Evolutionary conservation across 164 flowering plant genomes (phyloP).

Genomic region (Sedum album): DNA sequence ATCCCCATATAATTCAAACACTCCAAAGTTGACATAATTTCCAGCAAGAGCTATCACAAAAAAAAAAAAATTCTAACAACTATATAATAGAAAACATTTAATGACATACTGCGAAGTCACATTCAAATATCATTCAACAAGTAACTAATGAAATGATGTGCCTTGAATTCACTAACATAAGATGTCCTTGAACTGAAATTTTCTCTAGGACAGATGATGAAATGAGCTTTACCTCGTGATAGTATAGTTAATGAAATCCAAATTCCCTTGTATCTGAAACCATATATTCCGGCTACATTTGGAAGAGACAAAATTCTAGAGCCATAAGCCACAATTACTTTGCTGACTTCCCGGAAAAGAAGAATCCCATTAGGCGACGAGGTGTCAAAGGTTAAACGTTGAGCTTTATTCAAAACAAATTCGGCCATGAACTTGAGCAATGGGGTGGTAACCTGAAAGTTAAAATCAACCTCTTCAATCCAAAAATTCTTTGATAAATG

Average conservation of each 20-base stretch:
- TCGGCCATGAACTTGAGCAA: conserved; percentile 92
- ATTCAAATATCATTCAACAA: background rate
- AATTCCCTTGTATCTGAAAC: conserved; percentile 91
- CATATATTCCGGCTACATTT: conserved; percentile 69
- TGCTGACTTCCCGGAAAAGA: conserved; percentile 98
- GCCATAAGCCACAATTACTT: conserved; percentile 86
- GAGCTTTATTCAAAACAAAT: conserved; percentile 89
- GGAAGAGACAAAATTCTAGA: conserved; percentile 78
- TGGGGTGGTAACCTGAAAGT: conserved; percentile 93
- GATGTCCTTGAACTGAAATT: background rate
- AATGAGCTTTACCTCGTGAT: conserved; percentile 58
- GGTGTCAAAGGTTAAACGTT: conserved; percentile 89
- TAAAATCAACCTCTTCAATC: background rate
- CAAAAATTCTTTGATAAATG: background rate
- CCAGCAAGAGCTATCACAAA: conserved; percentile 76
- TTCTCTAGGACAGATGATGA: background rate
- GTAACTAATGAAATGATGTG: background rate
- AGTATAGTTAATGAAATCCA: conserved; percentile 83
- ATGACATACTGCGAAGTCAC: background rate
- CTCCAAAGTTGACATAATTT: conserved; percentile 96
- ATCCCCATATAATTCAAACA: conserved; percentile 96
- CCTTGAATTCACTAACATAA: background rate
- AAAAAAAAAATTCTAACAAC: conserved; percentile 8
- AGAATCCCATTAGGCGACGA: conserved; percentile 98
- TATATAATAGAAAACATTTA: background rate